phyloP scores from a whole-genome alignment of 805 yeast genomes.

The Saccharomycopsis fodiens region DNA sequence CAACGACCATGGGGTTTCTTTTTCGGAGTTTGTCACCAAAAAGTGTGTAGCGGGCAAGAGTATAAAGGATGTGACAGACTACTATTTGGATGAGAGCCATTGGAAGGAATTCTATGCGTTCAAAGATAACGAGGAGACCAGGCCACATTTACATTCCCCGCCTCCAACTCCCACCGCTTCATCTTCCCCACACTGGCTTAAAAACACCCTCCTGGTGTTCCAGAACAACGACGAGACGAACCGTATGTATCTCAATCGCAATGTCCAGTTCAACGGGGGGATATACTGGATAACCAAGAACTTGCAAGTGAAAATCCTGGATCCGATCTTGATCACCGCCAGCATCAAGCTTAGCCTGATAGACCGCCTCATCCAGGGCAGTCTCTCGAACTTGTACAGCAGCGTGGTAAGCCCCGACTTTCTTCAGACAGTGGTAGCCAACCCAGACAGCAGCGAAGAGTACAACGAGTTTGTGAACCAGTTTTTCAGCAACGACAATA shows the following conservation, averaged over 20 bases:
- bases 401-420: slow-evolving; percentile 15
- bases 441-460: slow-evolving; percentile 1
- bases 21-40: slow-evolving; percentile 17
- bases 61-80: slow-evolving; percentile 16
- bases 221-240: slow-evolving; percentile 10
- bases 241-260: slow-evolving; percentile 17
- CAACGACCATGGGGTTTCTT: slow-evolving; percentile 15
- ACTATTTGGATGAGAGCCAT: slow-evolving; percentile 16
- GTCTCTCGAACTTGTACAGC: slow-evolving; percentile 15
- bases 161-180: too few relatives aligned
- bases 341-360: slow-evolving; percentile 16
- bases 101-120: slow-evolving; percentile 19
- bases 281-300: slow-evolving; percentile 18
- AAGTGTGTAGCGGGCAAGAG: slow-evolving; percentile 12
- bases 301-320: slow-evolving; percentile 16
- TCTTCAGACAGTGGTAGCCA: slow-evolving; percentile 11
- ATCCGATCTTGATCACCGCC: slow-evolving; percentile 20
- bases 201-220: slow-evolving; percentile 9
- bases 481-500: slow-evolving; percentile 10
- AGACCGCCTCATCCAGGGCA: slow-evolving; percentile 12
- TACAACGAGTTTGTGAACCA: slow-evolving; percentile 12
- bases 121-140: neutral
- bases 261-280: slow-evolving; percentile 16
- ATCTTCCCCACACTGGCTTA: slow-evolving; percentile 10
- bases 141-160: too few relatives aligned